Percentiles rank a stretch among this genome's conserved stretches.
phyloP scores from a whole-genome alignment of 2,329 filamentous ascomycete genomes.

The Monilinia polystroma region DNA sequence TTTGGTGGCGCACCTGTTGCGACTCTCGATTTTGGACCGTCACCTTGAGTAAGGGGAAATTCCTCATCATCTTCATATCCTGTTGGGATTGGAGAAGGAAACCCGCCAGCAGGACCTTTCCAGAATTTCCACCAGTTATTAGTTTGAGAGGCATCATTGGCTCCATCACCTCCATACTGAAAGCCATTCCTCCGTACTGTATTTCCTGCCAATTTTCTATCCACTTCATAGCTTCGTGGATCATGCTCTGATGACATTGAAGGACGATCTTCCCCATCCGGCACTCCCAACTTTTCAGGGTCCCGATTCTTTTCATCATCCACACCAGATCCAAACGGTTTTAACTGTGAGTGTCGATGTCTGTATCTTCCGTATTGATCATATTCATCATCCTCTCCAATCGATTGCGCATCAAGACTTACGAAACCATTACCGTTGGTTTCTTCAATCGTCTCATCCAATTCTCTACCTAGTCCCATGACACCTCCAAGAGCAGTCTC shows the following conservation, averaged over 20 bases:
- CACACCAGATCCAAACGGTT: constrained; percentile 30
- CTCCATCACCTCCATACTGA: constrained; percentile 31
- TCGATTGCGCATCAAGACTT: constrained; percentile 31
- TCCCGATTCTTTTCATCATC: constrained; percentile 29
- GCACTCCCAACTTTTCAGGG: constrained; percentile 12
- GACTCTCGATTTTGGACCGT: constrained; percentile 21
- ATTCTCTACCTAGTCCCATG: constrained; percentile 49
- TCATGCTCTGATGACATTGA: constrained; percentile 19
- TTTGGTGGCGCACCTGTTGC: constrained; percentile 39
- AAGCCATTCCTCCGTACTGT: constrained; percentile 27
- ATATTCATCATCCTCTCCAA: constrained; percentile 34
- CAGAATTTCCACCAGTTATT: constrained; percentile 62
- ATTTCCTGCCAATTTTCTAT: constrained; percentile 32
- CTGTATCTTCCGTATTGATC: constrained; percentile 38
- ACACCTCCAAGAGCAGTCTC: constrained; percentile 47
- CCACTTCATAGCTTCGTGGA: background rate
- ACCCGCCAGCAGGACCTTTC: constrained; percentile 61
- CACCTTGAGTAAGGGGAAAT: constrained; percentile 45
- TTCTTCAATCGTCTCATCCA: constrained; percentile 54
- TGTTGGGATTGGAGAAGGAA: constrained; percentile 60
- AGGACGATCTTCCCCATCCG: constrained; percentile 22
- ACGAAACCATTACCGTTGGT: constrained; percentile 50
- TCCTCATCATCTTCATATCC: constrained; percentile 46
- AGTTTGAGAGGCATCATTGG: constrained; percentile 23
- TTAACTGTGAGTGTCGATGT: constrained; percentile 5